A percentile compares a stretch with the other conserved stretches of the same genome.
Evolutionary conservation across 805 yeast species (phyloP).

Genomic region (Barnettozyma siamensis): DNA sequence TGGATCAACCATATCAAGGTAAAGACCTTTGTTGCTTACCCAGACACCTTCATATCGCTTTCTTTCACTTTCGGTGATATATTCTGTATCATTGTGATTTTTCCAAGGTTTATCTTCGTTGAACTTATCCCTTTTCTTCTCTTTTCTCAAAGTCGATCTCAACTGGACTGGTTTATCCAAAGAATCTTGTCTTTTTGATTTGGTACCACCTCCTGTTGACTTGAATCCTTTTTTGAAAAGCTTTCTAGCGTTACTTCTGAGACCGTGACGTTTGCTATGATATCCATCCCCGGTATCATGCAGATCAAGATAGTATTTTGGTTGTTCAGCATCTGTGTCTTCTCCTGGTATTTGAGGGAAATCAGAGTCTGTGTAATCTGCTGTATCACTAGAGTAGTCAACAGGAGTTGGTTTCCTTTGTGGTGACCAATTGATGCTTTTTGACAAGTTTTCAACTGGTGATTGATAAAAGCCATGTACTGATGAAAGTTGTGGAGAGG

Average conservation of each 20-base stretch:
- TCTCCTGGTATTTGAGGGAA: conserved; percentile 1
- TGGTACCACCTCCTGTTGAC: conserved; percentile 7
- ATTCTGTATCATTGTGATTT: conserved; percentile 57
- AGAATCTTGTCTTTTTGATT: background rate
- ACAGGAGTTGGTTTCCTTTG: conserved; percentile 19
- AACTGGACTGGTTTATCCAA: conserved; percentile 18
- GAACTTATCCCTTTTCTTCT: conserved; percentile 37
- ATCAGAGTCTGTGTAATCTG: conserved; percentile 8
- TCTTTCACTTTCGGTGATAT: conserved; percentile 58
- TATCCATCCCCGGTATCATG: conserved; percentile 7
- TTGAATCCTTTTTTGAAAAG: conserved; percentile 21
- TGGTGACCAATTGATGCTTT: conserved; percentile 18
- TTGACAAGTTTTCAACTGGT: conserved; percentile 2
- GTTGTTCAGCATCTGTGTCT: conserved; percentile 12
- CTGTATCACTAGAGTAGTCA: background rate
- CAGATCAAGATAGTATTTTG: conserved; percentile 17
- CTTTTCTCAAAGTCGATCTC: conserved; percentile 24
- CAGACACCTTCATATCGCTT: conserved; percentile 91
- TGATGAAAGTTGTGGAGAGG: conserved; percentile 1
- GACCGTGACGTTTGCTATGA: conserved; percentile 9
- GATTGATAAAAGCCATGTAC: background rate
- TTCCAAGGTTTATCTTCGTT: conserved; percentile 95
- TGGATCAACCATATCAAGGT: conserved; percentile 33
- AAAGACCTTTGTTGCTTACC: conserved; percentile 79
- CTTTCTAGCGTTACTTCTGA: conserved; percentile 21